A percentile compares a stretch with the other conserved stretches of the same genome.
phyloP scores from a whole-genome alignment of 2,329 filamentous ascomycete genomes.

The Orbilia blumenaviensis region DNA sequence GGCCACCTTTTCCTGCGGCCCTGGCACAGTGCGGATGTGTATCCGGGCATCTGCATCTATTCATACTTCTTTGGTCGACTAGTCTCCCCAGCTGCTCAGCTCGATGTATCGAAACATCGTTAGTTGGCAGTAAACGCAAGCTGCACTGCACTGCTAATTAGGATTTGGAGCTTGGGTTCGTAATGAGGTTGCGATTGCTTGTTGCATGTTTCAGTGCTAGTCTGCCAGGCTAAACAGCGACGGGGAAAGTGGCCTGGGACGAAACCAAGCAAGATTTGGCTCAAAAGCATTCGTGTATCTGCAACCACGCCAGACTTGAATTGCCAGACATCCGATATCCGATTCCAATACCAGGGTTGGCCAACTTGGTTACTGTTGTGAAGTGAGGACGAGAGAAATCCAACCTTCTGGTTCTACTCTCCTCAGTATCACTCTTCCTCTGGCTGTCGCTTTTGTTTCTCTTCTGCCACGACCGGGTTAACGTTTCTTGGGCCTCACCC shows the following conservation, averaged over 20 bases:
- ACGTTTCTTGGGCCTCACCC: not conserved
- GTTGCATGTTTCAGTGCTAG: slow-evolving; percentile 39
- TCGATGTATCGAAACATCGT: slow-evolving; percentile 6
- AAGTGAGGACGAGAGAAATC: slow-evolving; percentile 26
- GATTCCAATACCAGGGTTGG: slow-evolving; percentile 52
- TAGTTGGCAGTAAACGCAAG: not conserved
- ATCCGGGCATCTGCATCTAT: slow-evolving; percentile 12
- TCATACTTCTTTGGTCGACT: not conserved
- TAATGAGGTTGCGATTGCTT: slow-evolving; percentile 29
- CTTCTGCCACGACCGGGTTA: slow-evolving; percentile 3
- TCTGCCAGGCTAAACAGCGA: slow-evolving; percentile 37
- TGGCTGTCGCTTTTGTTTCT: slow-evolving; percentile 8
- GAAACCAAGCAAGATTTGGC: slow-evolving; percentile 50
- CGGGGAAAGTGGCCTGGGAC: slow-evolving; percentile 17
- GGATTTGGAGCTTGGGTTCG: not conserved
- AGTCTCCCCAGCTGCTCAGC: not conserved
- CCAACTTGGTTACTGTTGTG: slow-evolving; percentile 25
- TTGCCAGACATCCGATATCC: slow-evolving; percentile 43
- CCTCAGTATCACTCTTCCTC: not conserved
- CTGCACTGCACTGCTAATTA: no score
- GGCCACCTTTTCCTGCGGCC: slow-evolving; percentile 20
- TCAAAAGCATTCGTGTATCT: slow-evolving; percentile 44
- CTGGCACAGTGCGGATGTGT: slow-evolving; percentile 22
- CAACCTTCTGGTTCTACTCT: slow-evolving; percentile 19
- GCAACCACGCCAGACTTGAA: slow-evolving; percentile 32